Evolutionary conservation across 305 asterid species (phyloP), one percentile per base, ranked within the genome.

Genomic region (Fraxinus greggii): DNA sequence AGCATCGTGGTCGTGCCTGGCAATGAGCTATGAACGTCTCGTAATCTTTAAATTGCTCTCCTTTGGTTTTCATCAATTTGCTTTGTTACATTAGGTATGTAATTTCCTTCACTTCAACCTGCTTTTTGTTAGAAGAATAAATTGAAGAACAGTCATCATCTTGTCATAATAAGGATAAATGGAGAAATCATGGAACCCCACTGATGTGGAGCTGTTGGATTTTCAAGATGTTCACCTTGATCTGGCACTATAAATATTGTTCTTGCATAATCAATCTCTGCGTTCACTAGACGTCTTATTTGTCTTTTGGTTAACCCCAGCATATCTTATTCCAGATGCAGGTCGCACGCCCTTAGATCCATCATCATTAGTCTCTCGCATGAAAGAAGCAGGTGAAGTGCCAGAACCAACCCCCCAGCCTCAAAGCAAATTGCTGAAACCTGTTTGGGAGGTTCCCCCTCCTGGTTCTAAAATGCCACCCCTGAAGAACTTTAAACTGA

Each of bases 381-480:
- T 45, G 84, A 81, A 70, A 80, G 83, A 29, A 19, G 86, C 59
- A 38, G 87, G 77, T 77, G 36, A 9, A 73, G 76, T 82, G 31
- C 85, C 80, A 78, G 78, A 72, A 76, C 65, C 92, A 59, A 32
- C 84, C n/a, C 24, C 88, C 67, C 83, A 26, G 81, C 69, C 85
- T 40, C 81, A 38, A 38, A 84, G 78, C 54, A 88, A 85, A 72
- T 79, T 84, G 83, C 61, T 88, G 84, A 82, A 80, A 85, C 89
- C 97, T 61, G 84, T 93, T 82, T 97, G 99, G 99, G 82, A 85
- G 87, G 85, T 79, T 42, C 98, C 98, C 56, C 86, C 95, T 33
- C 90, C 91, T 76, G 98, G 97, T 81, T 94, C 98, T 33, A 90
- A 90, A 87, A 91, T 97, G 94, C 98, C 98, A 78, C 90, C 91